These are phyloP conservation scores for Artemisia annua DNA, from an alignment of 129 eudicot genomes.

Conservation along the genomic window DNA sequence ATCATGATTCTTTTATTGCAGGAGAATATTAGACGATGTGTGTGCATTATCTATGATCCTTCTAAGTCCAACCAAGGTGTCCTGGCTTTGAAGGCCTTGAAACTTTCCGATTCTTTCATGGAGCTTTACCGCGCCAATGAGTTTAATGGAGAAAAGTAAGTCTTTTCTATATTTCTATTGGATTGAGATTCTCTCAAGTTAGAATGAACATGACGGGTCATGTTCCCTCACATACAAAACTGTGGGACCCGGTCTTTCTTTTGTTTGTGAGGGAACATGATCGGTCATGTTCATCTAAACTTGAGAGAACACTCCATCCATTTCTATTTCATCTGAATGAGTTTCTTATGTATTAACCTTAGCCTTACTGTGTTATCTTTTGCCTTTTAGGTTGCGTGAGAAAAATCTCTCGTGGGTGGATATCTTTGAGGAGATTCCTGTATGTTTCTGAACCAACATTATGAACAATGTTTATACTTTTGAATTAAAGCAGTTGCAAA, in stretches of 20 bases:
- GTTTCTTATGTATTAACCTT: background rate
- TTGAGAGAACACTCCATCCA: no score
- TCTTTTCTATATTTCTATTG: background rate
- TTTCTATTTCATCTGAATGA: background rate
- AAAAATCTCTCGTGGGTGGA: constrained; percentile 97
- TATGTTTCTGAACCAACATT: constrained; percentile 41
- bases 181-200: no score
- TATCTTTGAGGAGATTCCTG: constrained; percentile 98
- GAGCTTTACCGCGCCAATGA: constrained; percentile 86
- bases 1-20: constrained; percentile 36
- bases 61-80: constrained; percentile 97
- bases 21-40: constrained; percentile 97
- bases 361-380: constrained; percentile 10
- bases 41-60: constrained; percentile 97
- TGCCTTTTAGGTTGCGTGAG: constrained; percentile 78
- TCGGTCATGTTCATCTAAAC: no score
- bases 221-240: no score
- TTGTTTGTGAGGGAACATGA: no score
- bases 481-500: background rate
- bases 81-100: constrained; percentile 91
- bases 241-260: no score
- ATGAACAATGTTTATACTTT: background rate
- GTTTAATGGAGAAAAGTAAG: constrained; percentile 93
- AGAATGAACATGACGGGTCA: no score
- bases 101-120: constrained; percentile 98